phyloP scores from a whole-genome alignment of 257 asterid species.

The Ilex aquifolium region DNA sequence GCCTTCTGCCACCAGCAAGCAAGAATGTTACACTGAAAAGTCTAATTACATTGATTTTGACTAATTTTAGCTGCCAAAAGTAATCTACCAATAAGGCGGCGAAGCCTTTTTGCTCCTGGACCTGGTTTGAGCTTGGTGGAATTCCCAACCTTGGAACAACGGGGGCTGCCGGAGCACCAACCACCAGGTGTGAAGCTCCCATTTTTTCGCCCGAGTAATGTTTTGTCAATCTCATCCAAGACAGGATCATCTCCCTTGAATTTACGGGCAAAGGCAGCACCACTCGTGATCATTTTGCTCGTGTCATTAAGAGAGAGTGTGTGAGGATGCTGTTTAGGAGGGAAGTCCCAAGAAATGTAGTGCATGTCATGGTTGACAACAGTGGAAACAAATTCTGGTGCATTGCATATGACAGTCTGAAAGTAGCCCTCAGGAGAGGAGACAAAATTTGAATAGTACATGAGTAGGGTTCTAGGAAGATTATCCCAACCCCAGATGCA shows the following conservation, averaged over 20 bases:
- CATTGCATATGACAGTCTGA: constrained; percentile 86
- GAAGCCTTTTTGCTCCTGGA: constrained; percentile 64
- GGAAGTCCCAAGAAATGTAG: constrained; percentile 81
- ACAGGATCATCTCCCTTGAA: constrained; percentile 51
- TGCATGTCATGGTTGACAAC: constrained; percentile 96
- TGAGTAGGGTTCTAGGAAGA: constrained; percentile 87
- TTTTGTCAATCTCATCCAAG: constrained; percentile 62
- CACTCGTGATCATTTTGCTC: constrained; percentile 48
- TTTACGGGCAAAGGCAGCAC: constrained; percentile 89
- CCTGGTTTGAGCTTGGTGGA: constrained; percentile 54
- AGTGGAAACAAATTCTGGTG: constrained; percentile 66
- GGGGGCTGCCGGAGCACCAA: constrained; percentile 74
- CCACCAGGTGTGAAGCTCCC: constrained; percentile 86
- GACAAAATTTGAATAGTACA: constrained; percentile 89
- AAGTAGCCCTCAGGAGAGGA: constrained; percentile 97
- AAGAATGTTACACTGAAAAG: constrained; percentile 15
- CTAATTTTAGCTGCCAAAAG: constrained; percentile 24
- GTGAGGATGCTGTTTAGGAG: constrained; percentile 89
- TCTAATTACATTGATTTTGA: constrained; percentile 56
- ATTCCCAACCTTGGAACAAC: constrained; percentile 68
- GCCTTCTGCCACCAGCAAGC: constrained; percentile 8
- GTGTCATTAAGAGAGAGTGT: constrained; percentile 62
- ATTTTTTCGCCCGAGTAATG: constrained; percentile 50
- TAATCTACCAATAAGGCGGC: constrained; percentile 45
- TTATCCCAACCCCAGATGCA: constrained; percentile 96